phyloP scores from a whole-genome alignment of 2,329 filamentous ascomycete species.

The Didymosphaeria variabile region DNA sequence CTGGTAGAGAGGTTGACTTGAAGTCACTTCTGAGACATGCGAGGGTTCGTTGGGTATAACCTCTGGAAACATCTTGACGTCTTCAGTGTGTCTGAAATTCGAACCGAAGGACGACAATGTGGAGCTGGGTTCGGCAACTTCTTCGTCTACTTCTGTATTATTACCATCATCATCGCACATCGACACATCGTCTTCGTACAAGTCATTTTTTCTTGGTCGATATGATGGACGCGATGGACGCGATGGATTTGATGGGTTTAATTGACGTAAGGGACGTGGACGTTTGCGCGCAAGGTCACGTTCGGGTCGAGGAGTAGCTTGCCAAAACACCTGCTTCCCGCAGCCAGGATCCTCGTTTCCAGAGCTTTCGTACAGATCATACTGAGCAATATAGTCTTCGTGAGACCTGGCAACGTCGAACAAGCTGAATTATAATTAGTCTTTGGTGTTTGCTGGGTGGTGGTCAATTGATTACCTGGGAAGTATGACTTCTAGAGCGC shows the following conservation, averaged over 20 bases:
- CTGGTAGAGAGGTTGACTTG: not conserved
- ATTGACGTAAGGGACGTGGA: not conserved
- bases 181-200: not conserved
- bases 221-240: too few species aligned
- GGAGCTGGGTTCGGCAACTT: not conserved
- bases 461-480: constrained; percentile 16
- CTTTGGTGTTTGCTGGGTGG: not conserved
- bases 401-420: constrained; percentile 39
- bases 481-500: constrained; percentile 35
- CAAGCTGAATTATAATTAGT: constrained; percentile 22
- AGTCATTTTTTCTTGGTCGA: too few species aligned
- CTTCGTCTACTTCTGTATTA: constrained; percentile 36
- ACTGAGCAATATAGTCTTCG: constrained; percentile 40
- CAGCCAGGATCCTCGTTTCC: constrained; percentile 28
- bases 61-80: constrained; percentile 7
- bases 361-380: constrained; percentile 34
- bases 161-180: constrained; percentile 20
- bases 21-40: not conserved
- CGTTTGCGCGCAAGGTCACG: not conserved
- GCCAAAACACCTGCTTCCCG: constrained; percentile 38
- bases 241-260: too few species aligned
- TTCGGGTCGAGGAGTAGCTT: constrained; percentile 26
- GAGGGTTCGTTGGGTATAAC: not conserved
- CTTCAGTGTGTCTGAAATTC: not conserved
- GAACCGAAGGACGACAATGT: constrained; percentile 13